Base-by-base conservation (phyloP, 257 asterid species). In the Capsicum rhomboideum region DNA sequence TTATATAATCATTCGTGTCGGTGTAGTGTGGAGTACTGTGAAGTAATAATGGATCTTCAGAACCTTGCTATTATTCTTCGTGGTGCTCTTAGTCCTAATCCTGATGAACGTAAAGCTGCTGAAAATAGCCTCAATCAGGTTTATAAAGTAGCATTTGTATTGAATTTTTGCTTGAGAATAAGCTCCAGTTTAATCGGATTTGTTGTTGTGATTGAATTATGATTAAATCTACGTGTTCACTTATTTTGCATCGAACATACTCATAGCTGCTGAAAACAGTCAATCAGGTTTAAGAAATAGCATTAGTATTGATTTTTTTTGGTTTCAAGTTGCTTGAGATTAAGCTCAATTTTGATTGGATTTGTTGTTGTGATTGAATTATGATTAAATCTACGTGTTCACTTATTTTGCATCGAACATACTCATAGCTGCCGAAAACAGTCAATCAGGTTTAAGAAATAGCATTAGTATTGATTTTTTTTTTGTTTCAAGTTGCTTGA, bases 41-140 rank as follows among this genome's bases (percentile, higher is more conserved):
- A 34, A 34, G 40, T 34, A 5, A 34, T 34, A 34, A 29, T 9
- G 99, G 99, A 97, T 94, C 97, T 92, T 90, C 97, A 61, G 82
- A 93, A 90, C 84, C 88, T 97, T 91, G 94, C 90, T 55, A 54
- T 92, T 78, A 89, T 97, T 85, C 89, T 95, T 49, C 96, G 89
- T 50, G 97, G 95, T 40, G 98, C 98, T 3, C 90, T 95, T 54
- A 93, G 99, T 86, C 94, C 94, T 83, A 93, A 91, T 90, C 99
- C 96, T 0, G 91, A 85, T 88, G 95, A 97, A 82, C 92, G 99
- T 46, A 95, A 91, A 87, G 93, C 98, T 10, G 98, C 99, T 20
- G 99, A 97, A 83, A 92, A 89, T n/a, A 91, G 94, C 85, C 94
- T 97, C 67, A 94, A 90, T 91, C 99, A 97, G 95, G 99, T 97